Base-by-base conservation (phyloP, 495 filamentous ascomycete genomes). In the Corynascus novoguineensis region DNA sequence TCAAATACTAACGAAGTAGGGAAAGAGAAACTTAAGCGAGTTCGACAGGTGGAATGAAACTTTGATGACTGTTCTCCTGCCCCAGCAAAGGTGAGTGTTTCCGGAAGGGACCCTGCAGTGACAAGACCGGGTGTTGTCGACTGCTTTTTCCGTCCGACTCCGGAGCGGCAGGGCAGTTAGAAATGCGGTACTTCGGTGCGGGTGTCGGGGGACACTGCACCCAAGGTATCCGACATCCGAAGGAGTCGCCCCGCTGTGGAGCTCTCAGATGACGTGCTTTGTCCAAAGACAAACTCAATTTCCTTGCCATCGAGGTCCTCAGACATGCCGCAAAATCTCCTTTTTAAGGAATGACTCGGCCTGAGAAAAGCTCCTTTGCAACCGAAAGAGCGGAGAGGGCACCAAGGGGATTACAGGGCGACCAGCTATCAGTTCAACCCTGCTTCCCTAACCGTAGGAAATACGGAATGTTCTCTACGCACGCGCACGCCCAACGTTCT, bases 131-230 rank as follows among this genome's bases (percentile, higher is more conserved):
- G n/a, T n/a, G n/a, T n/a, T 41, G 35, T 40, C 65, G 63, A 68
- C 65, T 63, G 63, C 65, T 50, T 52, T 60, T 65, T 63, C 38
- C 52, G 54, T 60, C 63, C 65, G 65, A 65, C 55, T 32, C 44
- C 65, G 65, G 65, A 65, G 60, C 38, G 19, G 48, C 15, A 19
- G 14, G 25, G 24, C n/a, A 14, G 34, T 4, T 1, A 28, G 28
- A 48, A 60, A 59, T 29, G 45, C 31, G 48, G 12, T 52, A 59
- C 60, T 25, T 53, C n/a, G 45, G 2, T 15, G 9, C n/a, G 15
- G 17, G 37, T n/a, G 37, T 15, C 37, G 12, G n/a, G n/a, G 37
- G 12, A 41, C 37, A 8, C n/a, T 17, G 37, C 37, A n/a, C 2
- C 37, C 21, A 50, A 56, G 50, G 56, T 61, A 56, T 24, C 50